phyloP scores from a whole-genome alignment of 1,139 yeast species.

The Saccharomyces uvarum region DNA sequence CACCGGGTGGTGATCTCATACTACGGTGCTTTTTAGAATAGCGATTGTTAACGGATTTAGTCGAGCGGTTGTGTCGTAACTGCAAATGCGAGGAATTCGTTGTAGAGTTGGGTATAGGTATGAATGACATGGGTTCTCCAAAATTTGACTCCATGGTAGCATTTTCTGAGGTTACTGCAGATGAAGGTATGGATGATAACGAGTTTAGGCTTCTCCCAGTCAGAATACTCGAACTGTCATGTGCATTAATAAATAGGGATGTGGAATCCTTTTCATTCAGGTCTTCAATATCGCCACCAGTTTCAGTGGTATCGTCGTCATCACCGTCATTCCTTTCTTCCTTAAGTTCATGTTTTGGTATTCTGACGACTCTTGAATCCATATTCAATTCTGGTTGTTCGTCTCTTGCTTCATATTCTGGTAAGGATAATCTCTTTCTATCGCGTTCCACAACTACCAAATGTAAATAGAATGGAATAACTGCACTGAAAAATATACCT shows the following conservation, averaged over 20 bases:
- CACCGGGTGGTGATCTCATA: constrained; percentile 59
- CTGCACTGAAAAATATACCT: constrained; percentile 54
- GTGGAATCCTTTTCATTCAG: constrained; percentile 1
- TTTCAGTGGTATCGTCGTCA: constrained; percentile 5
- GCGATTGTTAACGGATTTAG: constrained; percentile 5
- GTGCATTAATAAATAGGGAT: background rate
- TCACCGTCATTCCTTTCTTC: constrained; percentile 6
- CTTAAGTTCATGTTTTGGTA: constrained; percentile 14
- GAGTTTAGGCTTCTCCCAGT: background rate
- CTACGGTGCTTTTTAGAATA: background rate
- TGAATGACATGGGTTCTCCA: background rate
- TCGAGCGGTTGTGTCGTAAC: constrained; percentile 2
- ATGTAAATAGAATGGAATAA: constrained; percentile 64
- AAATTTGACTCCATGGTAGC: background rate
- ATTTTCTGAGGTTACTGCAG: background rate
- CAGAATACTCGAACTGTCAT: background rate
- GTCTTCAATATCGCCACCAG: background rate
- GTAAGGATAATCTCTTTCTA: constrained; percentile 50
- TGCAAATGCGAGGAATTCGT: constrained; percentile 3
- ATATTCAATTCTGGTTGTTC: constrained; percentile 70
- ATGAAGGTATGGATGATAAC: constrained; percentile 2
- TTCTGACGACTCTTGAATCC: constrained; percentile 68
- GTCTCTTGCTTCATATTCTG: constrained; percentile 61
- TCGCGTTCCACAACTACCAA: constrained; percentile 63
- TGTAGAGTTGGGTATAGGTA: background rate